phyloP scores from a whole-genome alignment of 805 yeast genomes.

The Saccharomycopsis olivae region DNA sequence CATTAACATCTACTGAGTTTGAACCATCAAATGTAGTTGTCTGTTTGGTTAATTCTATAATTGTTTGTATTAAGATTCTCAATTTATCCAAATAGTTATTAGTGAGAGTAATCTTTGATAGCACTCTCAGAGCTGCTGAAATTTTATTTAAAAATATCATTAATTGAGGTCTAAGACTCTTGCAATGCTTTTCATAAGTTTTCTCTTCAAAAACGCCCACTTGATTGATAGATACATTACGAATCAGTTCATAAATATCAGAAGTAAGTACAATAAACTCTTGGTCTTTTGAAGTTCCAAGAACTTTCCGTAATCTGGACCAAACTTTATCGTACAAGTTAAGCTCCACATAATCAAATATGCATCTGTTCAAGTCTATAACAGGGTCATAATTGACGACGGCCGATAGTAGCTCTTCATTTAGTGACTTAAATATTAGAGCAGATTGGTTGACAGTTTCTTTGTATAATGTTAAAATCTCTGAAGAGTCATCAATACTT shows the following conservation, averaged over 20 bases:
- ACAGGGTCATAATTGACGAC: constrained; percentile 25
- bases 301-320: constrained; percentile 31
- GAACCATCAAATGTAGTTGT: constrained; percentile 14
- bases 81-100: constrained; percentile 40
- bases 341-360: constrained; percentile 64
- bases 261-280: constrained; percentile 1
- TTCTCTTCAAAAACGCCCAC: constrained; percentile 31
- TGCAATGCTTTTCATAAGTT: constrained; percentile 22
- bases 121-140: constrained; percentile 38
- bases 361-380: constrained; percentile 38
- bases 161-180: constrained; percentile 21
- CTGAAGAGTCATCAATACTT: constrained; percentile 23
- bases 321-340: constrained; percentile 60
- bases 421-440: constrained; percentile 22
- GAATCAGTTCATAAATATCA: constrained; percentile 22
- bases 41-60: constrained; percentile 36
- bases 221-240: constrained; percentile 31
- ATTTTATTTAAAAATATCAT: constrained; percentile 33
- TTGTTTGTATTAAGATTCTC: constrained; percentile 38
- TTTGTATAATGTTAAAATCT: constrained; percentile 20
- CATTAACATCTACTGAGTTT: constrained; percentile 41
- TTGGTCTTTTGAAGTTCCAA: constrained; percentile 19
- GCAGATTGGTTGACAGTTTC: constrained; percentile 23
- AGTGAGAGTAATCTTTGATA: constrained; percentile 36
- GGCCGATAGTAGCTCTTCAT: constrained; percentile 21